phyloP scores from a whole-genome alignment of 352 stramenopile genomes.

The Phytophthora tubulina region DNA sequence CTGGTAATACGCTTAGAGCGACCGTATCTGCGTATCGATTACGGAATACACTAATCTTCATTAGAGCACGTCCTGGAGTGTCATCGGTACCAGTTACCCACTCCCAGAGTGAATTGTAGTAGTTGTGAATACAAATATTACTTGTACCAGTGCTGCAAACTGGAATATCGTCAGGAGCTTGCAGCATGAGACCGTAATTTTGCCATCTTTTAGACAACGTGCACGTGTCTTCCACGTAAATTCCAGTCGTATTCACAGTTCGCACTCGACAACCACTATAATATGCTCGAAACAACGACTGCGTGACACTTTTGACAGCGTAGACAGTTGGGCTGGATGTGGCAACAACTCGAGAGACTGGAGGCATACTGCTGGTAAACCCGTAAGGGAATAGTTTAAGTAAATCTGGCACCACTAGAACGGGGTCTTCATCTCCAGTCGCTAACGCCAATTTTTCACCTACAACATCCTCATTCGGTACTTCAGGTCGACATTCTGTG shows the following conservation, averaged over 20 bases:
- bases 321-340: slow-evolving; percentile 37
- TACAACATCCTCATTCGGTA: slow-evolving; percentile 23
- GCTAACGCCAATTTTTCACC: slow-evolving; percentile 36
- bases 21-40: slow-evolving; percentile 37
- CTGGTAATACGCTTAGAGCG: slow-evolving; percentile 32
- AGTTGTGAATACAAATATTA: slow-evolving; percentile 43
- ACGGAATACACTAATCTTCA: slow-evolving; percentile 41
- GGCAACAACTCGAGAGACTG: slow-evolving; percentile 19
- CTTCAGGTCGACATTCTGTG: slow-evolving; percentile 33
- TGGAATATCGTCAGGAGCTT: slow-evolving; percentile 38
- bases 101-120: slow-evolving; percentile 46
- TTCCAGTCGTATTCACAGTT: slow-evolving; percentile 35
- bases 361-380: slow-evolving; percentile 31
- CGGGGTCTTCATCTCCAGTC: slow-evolving; percentile 27
- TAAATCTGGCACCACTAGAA: slow-evolving; percentile 36
- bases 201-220: slow-evolving; percentile 27
- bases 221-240: slow-evolving; percentile 37
- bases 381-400: slow-evolving; percentile 40
- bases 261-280: slow-evolving; percentile 36
- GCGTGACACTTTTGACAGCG: slow-evolving; percentile 21
- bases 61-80: slow-evolving; percentile 28
- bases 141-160: slow-evolving; percentile 30
- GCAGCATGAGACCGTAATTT: slow-evolving; percentile 44
- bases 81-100: slow-evolving; percentile 26
- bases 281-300: slow-evolving; percentile 39